These are phyloP conservation scores for Nicotiana obtusifolia DNA, from an alignment of 257 asterid genomes.

Conservation along the genomic window DNA sequence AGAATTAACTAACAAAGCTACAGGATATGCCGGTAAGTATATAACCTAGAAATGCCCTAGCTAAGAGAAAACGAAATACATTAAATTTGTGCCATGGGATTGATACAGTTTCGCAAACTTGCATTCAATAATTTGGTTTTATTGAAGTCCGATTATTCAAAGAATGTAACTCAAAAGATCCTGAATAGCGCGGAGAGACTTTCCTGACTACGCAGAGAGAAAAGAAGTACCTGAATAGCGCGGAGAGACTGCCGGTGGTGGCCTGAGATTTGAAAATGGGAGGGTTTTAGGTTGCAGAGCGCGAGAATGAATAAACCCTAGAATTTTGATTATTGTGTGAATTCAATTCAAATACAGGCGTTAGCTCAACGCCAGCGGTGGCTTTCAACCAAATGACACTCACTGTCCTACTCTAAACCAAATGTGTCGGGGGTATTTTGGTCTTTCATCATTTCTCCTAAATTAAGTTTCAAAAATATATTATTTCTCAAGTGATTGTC, in stretches of 20 bases:
- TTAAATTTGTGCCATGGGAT: background rate
- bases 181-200: background rate
- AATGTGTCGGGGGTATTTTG: background rate
- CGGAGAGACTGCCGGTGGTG: background rate
- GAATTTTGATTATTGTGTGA: background rate
- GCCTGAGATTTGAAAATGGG: constrained; percentile 5
- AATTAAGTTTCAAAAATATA: background rate
- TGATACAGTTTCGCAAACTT: background rate
- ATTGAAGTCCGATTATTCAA: background rate
- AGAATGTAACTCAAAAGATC: background rate
- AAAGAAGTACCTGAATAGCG: background rate
- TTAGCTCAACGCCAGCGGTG: constrained; percentile 10
- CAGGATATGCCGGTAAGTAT: background rate
- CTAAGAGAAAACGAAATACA: background rate
- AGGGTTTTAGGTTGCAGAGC: constrained; percentile 6
- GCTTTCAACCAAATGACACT: background rate
- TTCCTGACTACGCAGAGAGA: background rate
- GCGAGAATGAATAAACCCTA: constrained; percentile 18
- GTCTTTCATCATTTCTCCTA: background rate
- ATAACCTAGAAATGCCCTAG: background rate
- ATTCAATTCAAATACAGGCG: background rate
- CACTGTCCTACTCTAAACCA: background rate
- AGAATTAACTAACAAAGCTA: background rate
- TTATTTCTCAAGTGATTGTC: background rate
- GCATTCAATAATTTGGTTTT: background rate